A percentile compares a stretch with the other conserved stretches of the same genome.
Conservation (phyloP, 495 filamentous ascomycete genomes). For the Tuber brumale region DNA sequence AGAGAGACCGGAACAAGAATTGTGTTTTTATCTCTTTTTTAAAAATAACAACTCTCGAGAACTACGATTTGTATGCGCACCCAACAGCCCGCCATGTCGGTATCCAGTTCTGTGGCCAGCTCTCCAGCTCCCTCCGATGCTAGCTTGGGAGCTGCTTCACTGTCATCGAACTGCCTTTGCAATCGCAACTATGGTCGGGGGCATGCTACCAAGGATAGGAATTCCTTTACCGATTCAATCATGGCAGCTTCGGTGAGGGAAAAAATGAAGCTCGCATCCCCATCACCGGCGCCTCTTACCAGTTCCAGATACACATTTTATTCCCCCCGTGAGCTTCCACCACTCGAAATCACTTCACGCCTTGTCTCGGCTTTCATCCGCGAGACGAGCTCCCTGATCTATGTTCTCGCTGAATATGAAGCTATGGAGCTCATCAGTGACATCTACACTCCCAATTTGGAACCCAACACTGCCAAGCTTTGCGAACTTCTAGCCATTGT, state of each 20-base stretch:
- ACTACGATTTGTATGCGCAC: not conserved
- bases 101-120: not conserved
- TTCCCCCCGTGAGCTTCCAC: slow-evolving; percentile 16
- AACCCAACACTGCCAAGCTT: slow-evolving; percentile 16
- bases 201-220: not conserved
- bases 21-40: not conserved
- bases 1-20: not conserved
- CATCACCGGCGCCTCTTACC: not conserved
- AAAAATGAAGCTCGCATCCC: not conserved
- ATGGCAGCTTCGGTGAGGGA: not conserved
- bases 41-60: not conserved
- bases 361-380: slow-evolving; percentile 31
- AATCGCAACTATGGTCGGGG: not conserved
- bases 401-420: slow-evolving; percentile 25
- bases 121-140: not conserved
- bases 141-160: not conserved
- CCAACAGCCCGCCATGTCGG: not conserved
- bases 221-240: not conserved
- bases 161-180: not conserved
- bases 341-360: slow-evolving; percentile 20
- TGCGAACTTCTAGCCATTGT: slow-evolving; percentile 33
- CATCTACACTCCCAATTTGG: slow-evolving; percentile 19
- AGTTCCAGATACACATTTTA: slow-evolving; percentile 18
- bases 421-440: slow-evolving; percentile 28
- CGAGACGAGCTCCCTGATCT: slow-evolving; percentile 24